A percentile compares a stretch with the other conserved stretches of the same genome.
phyloP scores from a whole-genome alignment of 2,329 filamentous ascomycete species.

The Neonectria punicea region DNA sequence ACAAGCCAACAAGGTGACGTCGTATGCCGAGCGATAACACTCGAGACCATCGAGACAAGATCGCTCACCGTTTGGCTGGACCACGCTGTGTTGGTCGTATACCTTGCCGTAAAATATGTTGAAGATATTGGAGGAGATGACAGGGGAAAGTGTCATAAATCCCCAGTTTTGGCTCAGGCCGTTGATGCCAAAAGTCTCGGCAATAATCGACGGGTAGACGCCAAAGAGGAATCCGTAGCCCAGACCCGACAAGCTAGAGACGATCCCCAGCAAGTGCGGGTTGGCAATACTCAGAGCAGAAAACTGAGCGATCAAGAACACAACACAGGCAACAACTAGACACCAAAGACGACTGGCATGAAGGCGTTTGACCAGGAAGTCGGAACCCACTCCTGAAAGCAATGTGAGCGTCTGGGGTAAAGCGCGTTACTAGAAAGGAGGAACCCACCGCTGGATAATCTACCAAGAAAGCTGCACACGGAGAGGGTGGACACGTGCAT shows the following conservation, averaged over 20 bases:
- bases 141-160: conserved; percentile 89
- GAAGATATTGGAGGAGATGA: conserved; percentile 89
- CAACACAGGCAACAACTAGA: conserved; percentile 77
- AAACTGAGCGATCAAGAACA: conserved; percentile 85
- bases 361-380: conserved; percentile 85
- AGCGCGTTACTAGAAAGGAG: neutral
- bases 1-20: conserved; percentile 79
- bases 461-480: conserved; percentile 83
- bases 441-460: conserved; percentile 76
- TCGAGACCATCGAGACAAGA: conserved; percentile 80
- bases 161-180: conserved; percentile 97
- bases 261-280: conserved; percentile 78
- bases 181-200: conserved; percentile 89
- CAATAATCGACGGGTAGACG: conserved; percentile 88
- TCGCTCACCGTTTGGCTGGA: conserved; percentile 74
- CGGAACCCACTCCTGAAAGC: conserved; percentile 80
- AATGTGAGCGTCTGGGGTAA: conserved; percentile 29
- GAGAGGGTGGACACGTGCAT: conserved; percentile 97
- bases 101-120: conserved; percentile 90
- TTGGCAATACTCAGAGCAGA: conserved; percentile 79
- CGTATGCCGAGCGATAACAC: conserved; percentile 86
- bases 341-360: conserved; percentile 91
- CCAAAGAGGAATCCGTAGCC: conserved; percentile 95
- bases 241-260: conserved; percentile 86
- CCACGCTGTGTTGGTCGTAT: conserved; percentile 81